Evolutionary conservation across 768 basidiomycete genomes (phyloP).

Genomic region (Mycena crocata): DNA sequence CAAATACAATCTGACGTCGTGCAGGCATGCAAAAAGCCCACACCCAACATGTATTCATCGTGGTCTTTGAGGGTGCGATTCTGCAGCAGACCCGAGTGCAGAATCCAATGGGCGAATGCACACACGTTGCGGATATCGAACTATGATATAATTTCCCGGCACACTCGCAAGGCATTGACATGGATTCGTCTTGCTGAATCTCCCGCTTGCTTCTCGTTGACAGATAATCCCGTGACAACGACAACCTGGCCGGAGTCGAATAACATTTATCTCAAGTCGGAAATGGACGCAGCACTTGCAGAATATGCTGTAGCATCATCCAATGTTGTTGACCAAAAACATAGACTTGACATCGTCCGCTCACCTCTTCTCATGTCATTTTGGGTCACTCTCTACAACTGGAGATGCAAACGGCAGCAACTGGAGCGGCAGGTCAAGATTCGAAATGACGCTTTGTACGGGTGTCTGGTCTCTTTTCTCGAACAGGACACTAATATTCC

Average conservation of each 20-base stretch:
- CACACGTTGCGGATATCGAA: not conserved
- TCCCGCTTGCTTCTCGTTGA: conserved; percentile 17
- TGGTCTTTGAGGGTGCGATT: conserved; percentile 60
- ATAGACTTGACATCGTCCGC: conserved; percentile 12
- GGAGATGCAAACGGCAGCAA: conserved; percentile 40
- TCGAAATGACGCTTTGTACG: conserved; percentile 36
- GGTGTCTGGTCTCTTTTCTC: conserved; percentile 15
- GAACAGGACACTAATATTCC: not conserved
- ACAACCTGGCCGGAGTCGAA: conserved; percentile 23
- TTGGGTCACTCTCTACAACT: conserved; percentile 37
- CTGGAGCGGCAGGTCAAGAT: not conserved
- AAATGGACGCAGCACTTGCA: conserved; percentile 19
- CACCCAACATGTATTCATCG: conserved; percentile 54
- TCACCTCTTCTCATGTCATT: conserved; percentile 35
- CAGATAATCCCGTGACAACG: not conserved
- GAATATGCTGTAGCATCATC: conserved; percentile 13
- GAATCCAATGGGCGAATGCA: not conserved
- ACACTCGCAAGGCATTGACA: conserved; percentile 16
- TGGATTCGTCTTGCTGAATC: conserved; percentile 34
- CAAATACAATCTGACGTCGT: not conserved
- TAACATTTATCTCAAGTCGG: conserved; percentile 11
- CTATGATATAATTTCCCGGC: not conserved
- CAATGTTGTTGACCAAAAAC: conserved; percentile 22
- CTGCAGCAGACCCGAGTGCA: conserved; percentile 46
- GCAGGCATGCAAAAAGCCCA: conserved; percentile 54